Conservation (phyloP, 1,139 yeast genomes). For the Suhomyces choctaworum region DNA sequence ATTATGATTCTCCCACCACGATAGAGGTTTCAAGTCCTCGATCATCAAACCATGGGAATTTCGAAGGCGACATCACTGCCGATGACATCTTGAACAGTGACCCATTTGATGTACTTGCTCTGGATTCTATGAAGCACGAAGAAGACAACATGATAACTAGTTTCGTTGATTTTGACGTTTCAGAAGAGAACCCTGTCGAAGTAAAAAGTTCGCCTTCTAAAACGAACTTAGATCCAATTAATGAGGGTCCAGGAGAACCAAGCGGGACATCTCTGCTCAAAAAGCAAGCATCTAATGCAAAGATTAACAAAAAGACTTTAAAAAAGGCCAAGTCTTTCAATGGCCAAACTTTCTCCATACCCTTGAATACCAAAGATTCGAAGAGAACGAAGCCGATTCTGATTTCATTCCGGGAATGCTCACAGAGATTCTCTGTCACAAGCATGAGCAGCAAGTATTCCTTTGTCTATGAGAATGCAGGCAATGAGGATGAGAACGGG, state of each 20-base stretch:
- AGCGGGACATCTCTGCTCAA: constrained; percentile 1
- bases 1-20: constrained; percentile 20
- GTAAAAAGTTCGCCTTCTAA: background rate
- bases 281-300: constrained; percentile 12
- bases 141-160: constrained; percentile 7
- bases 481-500: constrained; percentile 7
- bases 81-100: constrained; percentile 27
- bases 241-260: background rate
- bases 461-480: constrained; percentile 24
- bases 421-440: constrained; percentile 25
- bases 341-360: constrained; percentile 8
- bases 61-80: constrained; percentile 19
- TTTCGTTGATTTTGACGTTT: constrained; percentile 12
- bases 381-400: constrained; percentile 14
- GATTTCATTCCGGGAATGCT: constrained; percentile 31
- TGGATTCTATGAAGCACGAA: constrained; percentile 1
- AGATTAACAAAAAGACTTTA: constrained; percentile 17
- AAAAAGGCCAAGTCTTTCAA: constrained; percentile 19
- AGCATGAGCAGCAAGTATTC: constrained; percentile 19
- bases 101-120: constrained; percentile 21
- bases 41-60: constrained; percentile 9
- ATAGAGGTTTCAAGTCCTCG: constrained; percentile 17
- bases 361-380: constrained; percentile 7
- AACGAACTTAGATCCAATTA: constrained; percentile 1
- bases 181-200: constrained; percentile 4